Percentiles rank a stretch among this genome's conserved stretches.
phyloP scores from a whole-genome alignment of 2,329 filamentous ascomycete genomes.

The Alternaria burnsii region DNA sequence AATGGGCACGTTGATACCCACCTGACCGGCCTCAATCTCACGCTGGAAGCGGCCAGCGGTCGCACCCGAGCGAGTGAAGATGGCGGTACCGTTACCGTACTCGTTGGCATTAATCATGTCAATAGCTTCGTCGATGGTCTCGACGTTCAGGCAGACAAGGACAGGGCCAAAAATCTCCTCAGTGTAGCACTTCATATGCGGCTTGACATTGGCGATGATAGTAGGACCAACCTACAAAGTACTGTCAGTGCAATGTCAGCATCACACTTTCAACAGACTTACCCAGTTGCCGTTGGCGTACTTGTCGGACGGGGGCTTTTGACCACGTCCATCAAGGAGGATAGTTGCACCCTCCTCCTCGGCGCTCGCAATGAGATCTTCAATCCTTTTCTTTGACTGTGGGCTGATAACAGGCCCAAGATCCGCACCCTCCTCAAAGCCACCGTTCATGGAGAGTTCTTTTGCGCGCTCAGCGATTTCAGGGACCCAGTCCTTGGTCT shows the following conservation, averaged over 20 bases:
- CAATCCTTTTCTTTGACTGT: conserved; percentile 80
- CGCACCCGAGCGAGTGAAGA: conserved; percentile 81
- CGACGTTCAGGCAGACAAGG: conserved; percentile 80
- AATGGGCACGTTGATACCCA: conserved; percentile 86
- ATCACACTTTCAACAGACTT: conserved; percentile 38
- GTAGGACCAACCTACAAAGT: conserved; percentile 73
- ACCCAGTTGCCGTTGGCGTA: conserved; percentile 86
- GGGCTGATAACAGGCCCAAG: conserved; percentile 84
- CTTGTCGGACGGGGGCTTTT: conserved; percentile 73
- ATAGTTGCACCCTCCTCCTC: conserved; percentile 84
- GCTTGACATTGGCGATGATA: conserved; percentile 81
- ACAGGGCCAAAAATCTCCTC: conserved; percentile 90
- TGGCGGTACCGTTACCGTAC: conserved; percentile 85
- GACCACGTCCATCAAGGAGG: conserved; percentile 80
- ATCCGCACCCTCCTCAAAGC: conserved; percentile 82
- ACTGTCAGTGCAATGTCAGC: conserved; percentile 23
- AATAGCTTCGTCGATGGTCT: conserved; percentile 81
- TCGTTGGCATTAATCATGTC: conserved; percentile 85
- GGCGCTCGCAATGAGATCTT: conserved; percentile 76
- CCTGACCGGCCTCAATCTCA: conserved; percentile 84
- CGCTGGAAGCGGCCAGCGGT: conserved; percentile 81
- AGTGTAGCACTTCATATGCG: conserved; percentile 82
- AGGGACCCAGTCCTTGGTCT: conserved; percentile 82
- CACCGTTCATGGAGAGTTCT: conserved; percentile 76
- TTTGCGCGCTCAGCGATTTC: conserved; percentile 81